Base-by-base conservation (phyloP, 495 filamentous ascomycete genomes). In the Penicillium longicatenatum region DNA sequence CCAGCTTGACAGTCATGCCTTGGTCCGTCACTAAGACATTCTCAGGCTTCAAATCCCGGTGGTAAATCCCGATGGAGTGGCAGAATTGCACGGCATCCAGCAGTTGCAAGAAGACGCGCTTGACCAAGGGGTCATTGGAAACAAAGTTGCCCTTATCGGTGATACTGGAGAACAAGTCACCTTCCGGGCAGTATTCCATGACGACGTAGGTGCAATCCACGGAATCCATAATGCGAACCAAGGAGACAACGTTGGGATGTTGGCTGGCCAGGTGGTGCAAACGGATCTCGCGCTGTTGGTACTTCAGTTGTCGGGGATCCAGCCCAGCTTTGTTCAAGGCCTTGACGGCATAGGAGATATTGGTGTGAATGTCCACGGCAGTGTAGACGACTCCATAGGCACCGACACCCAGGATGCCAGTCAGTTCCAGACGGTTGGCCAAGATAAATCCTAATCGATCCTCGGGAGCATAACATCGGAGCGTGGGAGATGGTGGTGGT, bases 301-400 rank as follows among this genome's bases (percentile, higher is more conserved):
- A 99, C 64, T 86, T 85, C 59, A 86, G 80, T 69, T 98, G 93
- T 60, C 95, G 83, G 59, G 83, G 81, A 75, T 98, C 93, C 80
- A 98, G 77, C 46, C 91, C 92, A 54, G 84, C 79, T 75, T 97
- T 98, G 85, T 91, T 93, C 71, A 99, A 82, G 37, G 92, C 92
- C 78, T 99, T 99, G 69, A 99, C 93, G 52, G 94, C 95, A 78
- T 95, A 99, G 55, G 83, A 85, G 33, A 85, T 82, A 64, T 88
- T 82, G 57, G 89, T 93, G 63, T 88, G 86, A 51, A 92, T 85
- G 77, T 98, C 93, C 75, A 93, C 78, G 62, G 94, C 94, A 35
- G 88, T 89, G 76, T 98, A 97, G 14, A 98, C 95, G 24, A 97
- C 92, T 44, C 94, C 94, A 76, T 98, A 98, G 54, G 94, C 94